phyloP scores from a whole-genome alignment of 805 yeast species.

The Yarrowia sp. region DNA sequence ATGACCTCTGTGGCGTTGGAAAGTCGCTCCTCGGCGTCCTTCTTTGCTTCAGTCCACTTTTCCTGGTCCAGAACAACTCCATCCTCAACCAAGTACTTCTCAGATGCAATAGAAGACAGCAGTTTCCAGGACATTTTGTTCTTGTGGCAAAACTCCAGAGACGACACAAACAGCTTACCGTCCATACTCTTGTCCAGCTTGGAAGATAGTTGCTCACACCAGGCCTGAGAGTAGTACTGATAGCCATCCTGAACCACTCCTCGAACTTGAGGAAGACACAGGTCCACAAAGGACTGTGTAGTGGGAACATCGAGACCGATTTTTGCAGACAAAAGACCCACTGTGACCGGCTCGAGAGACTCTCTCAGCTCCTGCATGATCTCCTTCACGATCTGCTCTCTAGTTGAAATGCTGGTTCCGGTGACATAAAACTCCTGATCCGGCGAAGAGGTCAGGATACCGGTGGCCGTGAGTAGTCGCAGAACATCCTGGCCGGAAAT shows the following conservation, averaged over 20 bases:
- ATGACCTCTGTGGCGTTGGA: neutral
- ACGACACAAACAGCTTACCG: neutral
- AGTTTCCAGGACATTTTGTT: conserved; percentile 16
- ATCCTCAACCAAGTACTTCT: conserved; percentile 1
- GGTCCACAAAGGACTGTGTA: conserved; percentile 8
- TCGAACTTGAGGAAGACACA: neutral
- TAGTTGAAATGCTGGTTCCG: neutral
- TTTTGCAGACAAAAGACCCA: conserved; percentile 4
- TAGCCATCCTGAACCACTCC: conserved; percentile 10
- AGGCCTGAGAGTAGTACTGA: conserved; percentile 11
- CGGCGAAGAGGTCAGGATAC: conserved; percentile 7
- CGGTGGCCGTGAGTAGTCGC: conserved; percentile 2
- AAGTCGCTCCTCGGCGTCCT: neutral
- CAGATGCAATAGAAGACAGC: neutral
- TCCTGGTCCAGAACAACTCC: conserved; percentile 1
- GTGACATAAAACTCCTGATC: conserved; percentile 20
- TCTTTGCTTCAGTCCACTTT: neutral
- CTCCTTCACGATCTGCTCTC: conserved; percentile 22
- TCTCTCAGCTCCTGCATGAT: conserved; percentile 11
- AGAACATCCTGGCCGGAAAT: conserved; percentile 14
- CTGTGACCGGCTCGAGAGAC: conserved; percentile 9
- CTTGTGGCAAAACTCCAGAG: conserved; percentile 9
- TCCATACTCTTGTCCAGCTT: neutral
- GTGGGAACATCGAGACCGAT: conserved; percentile 8
- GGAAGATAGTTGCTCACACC: conserved; percentile 1